Percentiles rank a stretch among this genome's conserved stretches.
phyloP scores from a whole-genome alignment of 208 protist species.

The Leishmania tropica region DNA sequence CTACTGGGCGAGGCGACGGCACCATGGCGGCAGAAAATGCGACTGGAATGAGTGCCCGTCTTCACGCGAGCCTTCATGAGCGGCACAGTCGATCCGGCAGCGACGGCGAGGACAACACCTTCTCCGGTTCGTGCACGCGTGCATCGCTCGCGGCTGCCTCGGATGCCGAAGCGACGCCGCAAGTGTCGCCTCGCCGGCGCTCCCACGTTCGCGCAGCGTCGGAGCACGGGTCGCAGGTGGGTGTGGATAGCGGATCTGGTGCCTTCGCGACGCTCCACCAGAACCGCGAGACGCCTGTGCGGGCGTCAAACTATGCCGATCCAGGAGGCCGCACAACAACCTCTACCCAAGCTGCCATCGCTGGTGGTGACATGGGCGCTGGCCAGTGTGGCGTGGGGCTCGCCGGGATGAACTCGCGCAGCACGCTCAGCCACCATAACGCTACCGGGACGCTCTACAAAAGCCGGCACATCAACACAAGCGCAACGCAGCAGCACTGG shows the following conservation, averaged over 20 bases:
- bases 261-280: not conserved
- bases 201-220: not conserved
- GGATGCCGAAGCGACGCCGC: not conserved
- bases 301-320: not conserved
- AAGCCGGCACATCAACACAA: constrained; percentile 3
- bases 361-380: not conserved
- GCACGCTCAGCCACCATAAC: not conserved
- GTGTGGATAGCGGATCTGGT: constrained; percentile 1
- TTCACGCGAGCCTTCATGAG: constrained; percentile 3
- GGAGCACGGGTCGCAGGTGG: constrained; percentile 14
- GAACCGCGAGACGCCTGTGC: not conserved
- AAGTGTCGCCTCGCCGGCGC: not conserved
- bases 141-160: not conserved
- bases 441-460: constrained; percentile 4
- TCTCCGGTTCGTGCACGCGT: not conserved
- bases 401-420: not conserved
- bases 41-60: not conserved
- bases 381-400: not conserved
- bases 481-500: not conserved
- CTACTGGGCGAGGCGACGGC: not conserved
- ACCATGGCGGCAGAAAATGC: not conserved
- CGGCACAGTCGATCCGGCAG: constrained; percentile 7
- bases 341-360: not conserved
- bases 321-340: not conserved
- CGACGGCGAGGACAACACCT: constrained; percentile 4